Conservation (phyloP, 805 yeast species). For the Yamadazyma olivae region DNA sequence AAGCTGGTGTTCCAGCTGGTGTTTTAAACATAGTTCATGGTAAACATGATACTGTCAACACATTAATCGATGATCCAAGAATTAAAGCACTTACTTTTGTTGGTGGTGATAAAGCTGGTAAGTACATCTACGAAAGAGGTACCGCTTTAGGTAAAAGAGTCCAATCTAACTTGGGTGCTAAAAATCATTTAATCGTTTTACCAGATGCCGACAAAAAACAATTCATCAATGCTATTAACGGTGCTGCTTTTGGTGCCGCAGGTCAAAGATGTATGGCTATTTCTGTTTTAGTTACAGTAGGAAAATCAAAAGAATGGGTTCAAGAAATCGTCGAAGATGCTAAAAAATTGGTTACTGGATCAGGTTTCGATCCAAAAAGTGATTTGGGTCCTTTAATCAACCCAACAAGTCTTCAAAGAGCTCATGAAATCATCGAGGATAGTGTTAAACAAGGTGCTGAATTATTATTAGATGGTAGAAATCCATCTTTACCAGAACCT, state of each 20-base stretch:
- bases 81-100: slow-evolving; percentile 77
- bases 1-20: slow-evolving; percentile 77
- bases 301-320: slow-evolving; percentile 62
- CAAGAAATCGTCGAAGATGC: slow-evolving; percentile 59
- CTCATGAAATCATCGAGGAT: slow-evolving; percentile 55
- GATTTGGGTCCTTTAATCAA: slow-evolving; percentile 75
- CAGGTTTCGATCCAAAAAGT: slow-evolving; percentile 61
- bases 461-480: slow-evolving; percentile 62
- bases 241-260: slow-evolving; percentile 82
- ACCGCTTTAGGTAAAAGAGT: slow-evolving; percentile 69
- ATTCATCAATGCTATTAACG: slow-evolving; percentile 62
- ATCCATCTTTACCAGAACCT: slow-evolving; percentile 29
- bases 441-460: slow-evolving; percentile 60
- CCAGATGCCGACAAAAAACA: slow-evolving; percentile 70
- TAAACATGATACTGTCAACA: slow-evolving; percentile 67
- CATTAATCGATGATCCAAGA: slow-evolving; percentile 66
- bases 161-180: slow-evolving; percentile 77
- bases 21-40: slow-evolving; percentile 74
- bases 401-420: slow-evolving; percentile 52
- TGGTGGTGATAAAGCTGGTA: slow-evolving; percentile 77
- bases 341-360: slow-evolving; percentile 52
- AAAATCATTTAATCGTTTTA: slow-evolving; percentile 69
- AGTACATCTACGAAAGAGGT: slow-evolving; percentile 66
- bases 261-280: slow-evolving; percentile 85
- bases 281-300: slow-evolving; percentile 70